Conservation (phyloP, 768 basidiomycete genomes). For the Trametes coccinea region DNA sequence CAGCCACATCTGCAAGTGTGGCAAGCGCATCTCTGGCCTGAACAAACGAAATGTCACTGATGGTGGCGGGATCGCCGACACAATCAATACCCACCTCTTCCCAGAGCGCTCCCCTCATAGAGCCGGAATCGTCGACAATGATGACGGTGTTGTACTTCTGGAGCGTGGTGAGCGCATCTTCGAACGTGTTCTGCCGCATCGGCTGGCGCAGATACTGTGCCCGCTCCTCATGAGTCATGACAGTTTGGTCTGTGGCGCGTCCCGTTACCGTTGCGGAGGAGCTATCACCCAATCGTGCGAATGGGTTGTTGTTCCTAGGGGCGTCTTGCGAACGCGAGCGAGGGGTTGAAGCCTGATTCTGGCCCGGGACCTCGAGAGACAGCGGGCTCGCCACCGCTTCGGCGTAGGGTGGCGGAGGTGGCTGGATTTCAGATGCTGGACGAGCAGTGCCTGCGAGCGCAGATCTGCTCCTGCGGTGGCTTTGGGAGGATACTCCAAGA, state of each 20-base stretch:
- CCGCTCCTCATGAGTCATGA: conserved; percentile 7
- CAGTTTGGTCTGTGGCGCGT: not conserved
- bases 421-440: conserved; percentile 5
- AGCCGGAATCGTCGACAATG: conserved; percentile 61
- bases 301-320: conserved; percentile 11
- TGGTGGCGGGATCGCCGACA: not conserved
- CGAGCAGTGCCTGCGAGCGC: conserved; percentile 12
- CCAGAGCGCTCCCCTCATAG: conserved; percentile 55
- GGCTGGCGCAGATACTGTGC: conserved; percentile 15
- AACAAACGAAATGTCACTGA: conserved; percentile 9
- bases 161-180: conserved; percentile 37
- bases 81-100: conserved; percentile 39
- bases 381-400: conserved; percentile 14
- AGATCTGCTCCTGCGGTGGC: conserved; percentile 18
- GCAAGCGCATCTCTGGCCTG: conserved; percentile 50
- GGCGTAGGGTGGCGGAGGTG: conserved; percentile 23
- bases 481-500: conserved; percentile 4
- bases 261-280: not conserved
- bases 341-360: not conserved
- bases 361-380: conserved; percentile 3
- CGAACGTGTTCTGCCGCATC: conserved; percentile 23
- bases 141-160: conserved; percentile 56
- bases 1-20: conserved; percentile 48
- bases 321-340: conserved; percentile 11
- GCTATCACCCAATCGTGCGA: not conserved